Conservation (phyloP, 2,329 filamentous ascomycete genomes). For the Malbranchea zuffiana region DNA sequence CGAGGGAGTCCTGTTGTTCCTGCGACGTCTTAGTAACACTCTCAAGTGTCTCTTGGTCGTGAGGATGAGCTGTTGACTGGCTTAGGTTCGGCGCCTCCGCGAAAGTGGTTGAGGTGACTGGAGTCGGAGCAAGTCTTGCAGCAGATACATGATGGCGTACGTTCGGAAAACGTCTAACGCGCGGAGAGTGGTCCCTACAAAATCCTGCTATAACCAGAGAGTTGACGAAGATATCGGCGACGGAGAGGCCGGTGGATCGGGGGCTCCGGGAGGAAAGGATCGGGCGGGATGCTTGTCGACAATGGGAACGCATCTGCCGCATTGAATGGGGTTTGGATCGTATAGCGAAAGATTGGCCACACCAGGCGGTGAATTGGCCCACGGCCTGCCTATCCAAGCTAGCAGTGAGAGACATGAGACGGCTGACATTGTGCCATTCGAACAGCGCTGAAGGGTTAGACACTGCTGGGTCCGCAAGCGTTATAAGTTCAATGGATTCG, state of each 20-base stretch:
- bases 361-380: conserved; percentile 38
- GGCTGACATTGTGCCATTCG: conserved; percentile 47
- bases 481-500: background rate
- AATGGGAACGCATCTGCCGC: conserved; percentile 1
- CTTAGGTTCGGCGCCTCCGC: too few relatives aligned
- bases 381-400: conserved; percentile 42
- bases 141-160: conserved; percentile 10
- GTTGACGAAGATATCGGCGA: conserved; percentile 45
- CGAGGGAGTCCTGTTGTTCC: background rate
- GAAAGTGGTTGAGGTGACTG: background rate
- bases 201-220: conserved; percentile 43
- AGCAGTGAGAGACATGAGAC: conserved; percentile 54
- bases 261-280: conserved; percentile 22
- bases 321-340: background rate
- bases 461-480: too few relatives aligned
- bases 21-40: too few relatives aligned
- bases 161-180: conserved; percentile 22
- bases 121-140: conserved; percentile 12
- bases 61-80: too few relatives aligned
- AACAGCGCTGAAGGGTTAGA: conserved; percentile 13
- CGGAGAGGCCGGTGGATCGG: conserved; percentile 16
- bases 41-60: background rate
- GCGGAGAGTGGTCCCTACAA: conserved; percentile 39
- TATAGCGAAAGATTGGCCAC: conserved; percentile 26
- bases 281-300: conserved; percentile 14